Conservation (phyloP, 2,329 filamentous ascomycete species). For the Colletotrichum sp. region DNA sequence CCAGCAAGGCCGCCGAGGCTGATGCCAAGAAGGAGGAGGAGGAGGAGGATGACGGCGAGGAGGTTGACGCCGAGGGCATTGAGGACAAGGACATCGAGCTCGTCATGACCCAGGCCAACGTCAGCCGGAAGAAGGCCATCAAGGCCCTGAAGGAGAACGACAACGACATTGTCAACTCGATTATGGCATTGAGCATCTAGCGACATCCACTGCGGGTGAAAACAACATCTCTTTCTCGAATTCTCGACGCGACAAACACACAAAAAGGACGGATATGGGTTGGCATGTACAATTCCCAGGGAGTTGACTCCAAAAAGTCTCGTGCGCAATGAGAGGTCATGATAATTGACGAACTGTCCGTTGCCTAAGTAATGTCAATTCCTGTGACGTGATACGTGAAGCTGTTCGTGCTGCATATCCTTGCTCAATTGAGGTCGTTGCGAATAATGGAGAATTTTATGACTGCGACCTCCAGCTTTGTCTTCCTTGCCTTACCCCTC, state of each 20-base stretch:
- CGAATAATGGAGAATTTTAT: background rate
- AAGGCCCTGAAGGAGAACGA: constrained; percentile 99
- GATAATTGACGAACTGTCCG: constrained; percentile 11
- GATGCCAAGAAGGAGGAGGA: constrained; percentile 78
- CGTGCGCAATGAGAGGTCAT: constrained; percentile 18
- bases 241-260: constrained; percentile 16
- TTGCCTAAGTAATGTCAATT: background rate
- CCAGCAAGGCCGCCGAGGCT: constrained; percentile 64
- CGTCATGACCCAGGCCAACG: constrained; percentile 96
- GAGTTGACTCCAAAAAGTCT: constrained; percentile 21
- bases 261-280: constrained; percentile 24
- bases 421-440: background rate
- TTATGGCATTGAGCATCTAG: constrained; percentile 95
- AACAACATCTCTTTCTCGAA: constrained; percentile 2
- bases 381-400: background rate
- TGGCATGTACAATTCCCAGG: constrained; percentile 27
- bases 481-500: background rate
- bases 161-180: constrained; percentile 99
- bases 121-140: constrained; percentile 97
- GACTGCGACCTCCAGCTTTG: background rate
- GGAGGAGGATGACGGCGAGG: constrained; percentile 92
- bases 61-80: constrained; percentile 91
- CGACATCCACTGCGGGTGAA: background rate
- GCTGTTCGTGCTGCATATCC: background rate
- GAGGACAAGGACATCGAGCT: constrained; percentile 99